These are phyloP conservation scores for Wallemia ichthyophaga DNA, from an alignment of 1,284 basidiomycete genomes.

Conservation along the genomic window DNA sequence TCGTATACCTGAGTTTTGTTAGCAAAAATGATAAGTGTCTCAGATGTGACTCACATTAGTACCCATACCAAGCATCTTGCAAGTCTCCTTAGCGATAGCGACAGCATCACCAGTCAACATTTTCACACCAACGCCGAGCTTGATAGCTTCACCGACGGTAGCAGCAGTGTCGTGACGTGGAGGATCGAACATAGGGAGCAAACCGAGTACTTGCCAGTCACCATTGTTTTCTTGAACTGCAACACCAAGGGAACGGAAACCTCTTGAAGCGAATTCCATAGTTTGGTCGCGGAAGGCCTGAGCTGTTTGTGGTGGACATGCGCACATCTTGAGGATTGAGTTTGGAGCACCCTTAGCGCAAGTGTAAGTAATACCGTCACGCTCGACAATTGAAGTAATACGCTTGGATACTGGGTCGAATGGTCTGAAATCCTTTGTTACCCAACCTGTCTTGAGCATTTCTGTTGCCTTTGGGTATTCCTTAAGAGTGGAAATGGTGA, in stretches of 20 bases:
- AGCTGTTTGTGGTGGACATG: neutral
- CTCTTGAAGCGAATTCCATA: conserved; percentile 61
- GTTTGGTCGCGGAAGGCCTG: conserved; percentile 1
- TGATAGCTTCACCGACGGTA: conserved; percentile 86
- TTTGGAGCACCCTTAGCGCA: conserved; percentile 82
- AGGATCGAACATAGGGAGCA: conserved; percentile 91
- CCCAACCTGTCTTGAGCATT: conserved; percentile 22
- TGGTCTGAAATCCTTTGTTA: conserved; percentile 66
- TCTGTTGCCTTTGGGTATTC: conserved; percentile 24
- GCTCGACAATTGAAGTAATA: conserved; percentile 55
- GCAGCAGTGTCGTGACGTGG: conserved; percentile 95
- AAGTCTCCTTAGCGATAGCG: conserved; percentile 96
- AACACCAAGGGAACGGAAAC: conserved; percentile 90
- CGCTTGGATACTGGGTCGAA: conserved; percentile 99
- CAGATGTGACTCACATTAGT: neutral
- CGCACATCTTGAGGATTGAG: conserved; percentile 42
- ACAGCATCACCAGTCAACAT: conserved; percentile 99
- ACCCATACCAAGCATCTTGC: conserved; percentile 61
- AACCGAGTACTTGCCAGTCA: conserved; percentile 79
- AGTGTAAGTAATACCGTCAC: conserved; percentile 58
- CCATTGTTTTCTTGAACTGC: conserved; percentile 78
- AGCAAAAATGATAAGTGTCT: neutral
- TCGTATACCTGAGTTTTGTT: conserved; percentile 20
- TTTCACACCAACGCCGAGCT: conserved; percentile 92
- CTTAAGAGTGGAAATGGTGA: conserved; percentile 24